Evolutionary conservation across 371 early-diverging fungal genomes (phyloP).

Genomic region (Mortierella sp.): DNA sequence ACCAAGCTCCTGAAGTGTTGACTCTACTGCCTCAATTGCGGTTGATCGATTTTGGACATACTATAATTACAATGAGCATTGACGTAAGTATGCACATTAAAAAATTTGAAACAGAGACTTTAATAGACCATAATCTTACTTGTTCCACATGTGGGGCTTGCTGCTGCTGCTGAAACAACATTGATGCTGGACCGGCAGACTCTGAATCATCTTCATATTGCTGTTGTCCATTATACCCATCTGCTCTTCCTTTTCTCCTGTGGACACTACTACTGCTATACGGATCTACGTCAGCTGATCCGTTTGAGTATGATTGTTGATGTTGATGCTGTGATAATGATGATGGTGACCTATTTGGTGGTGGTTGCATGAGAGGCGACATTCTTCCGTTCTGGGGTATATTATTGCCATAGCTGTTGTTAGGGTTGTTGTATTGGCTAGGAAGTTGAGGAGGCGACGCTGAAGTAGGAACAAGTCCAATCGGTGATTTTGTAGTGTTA

Average conservation of each 20-base stretch:
- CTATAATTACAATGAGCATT: conserved; percentile 57
- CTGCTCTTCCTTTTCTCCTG: conserved; percentile 43
- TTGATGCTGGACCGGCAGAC: conserved; percentile 64
- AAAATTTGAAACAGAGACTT: background rate
- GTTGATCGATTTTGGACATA: conserved; percentile 88
- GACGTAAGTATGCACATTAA: background rate
- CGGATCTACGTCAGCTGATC: conserved; percentile 33
- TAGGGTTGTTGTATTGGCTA: conserved; percentile 15
- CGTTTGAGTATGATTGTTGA: conserved; percentile 27
- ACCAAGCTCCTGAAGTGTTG: conserved; percentile 97
- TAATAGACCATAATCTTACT: conserved; percentile 8
- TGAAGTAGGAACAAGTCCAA: conserved; percentile 52
- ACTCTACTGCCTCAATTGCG: conserved; percentile 96
- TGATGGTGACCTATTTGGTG: conserved; percentile 32
- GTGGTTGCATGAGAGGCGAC: conserved; percentile 65
- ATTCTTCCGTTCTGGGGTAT: conserved; percentile 54
- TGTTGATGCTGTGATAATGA: conserved; percentile 11
- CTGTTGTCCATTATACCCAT: conserved; percentile 24
- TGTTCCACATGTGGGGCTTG: conserved; percentile 44
- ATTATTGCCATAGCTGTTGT: conserved; percentile 22
- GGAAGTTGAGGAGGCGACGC: conserved; percentile 36
- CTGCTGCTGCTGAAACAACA: conserved; percentile 58
- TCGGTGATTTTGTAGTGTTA: conserved; percentile 52
- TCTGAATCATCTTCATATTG: conserved; percentile 52
- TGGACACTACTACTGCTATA: conserved; percentile 46